Base-by-base conservation (phyloP, 306 rosid species). In the Cucumis cinereus region DNA sequence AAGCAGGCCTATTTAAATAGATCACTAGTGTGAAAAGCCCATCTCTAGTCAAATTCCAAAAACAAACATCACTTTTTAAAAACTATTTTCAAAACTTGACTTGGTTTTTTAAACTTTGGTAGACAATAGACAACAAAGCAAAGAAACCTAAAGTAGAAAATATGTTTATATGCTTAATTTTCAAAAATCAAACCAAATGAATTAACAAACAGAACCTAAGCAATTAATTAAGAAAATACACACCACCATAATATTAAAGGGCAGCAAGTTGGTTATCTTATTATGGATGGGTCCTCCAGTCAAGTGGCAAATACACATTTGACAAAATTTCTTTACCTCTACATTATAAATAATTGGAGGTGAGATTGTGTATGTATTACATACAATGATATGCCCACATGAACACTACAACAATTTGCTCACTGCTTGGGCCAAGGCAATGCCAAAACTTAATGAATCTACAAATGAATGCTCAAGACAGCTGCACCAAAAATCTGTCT, bases 321-420 rank as follows among this genome's bases (percentile, higher is more conserved):
- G 72, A 9, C 26, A 66, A 66, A 66, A 40, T n/a, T 66, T 40
- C 16, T 45, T 38, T 22, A 66, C 52, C 73, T 66, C 50, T 19
- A 20, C 11, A 45, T 45, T 45, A 17, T 62, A 4, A 3, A 66
- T 28, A 2, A 40, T 3, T 20, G 52, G 19, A 62, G 23, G 70
- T 62, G 43, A 5, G 4, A 14, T 47, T 47, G 69, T 43, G 13
- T 35, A 20, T n/a, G 54, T 67, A 41, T 67, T 63, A 63, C 71
- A 36, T 63, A 20, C 55, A 68, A 68, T 68, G 35, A 67, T 59
- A 60, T 36, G 49, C 10, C 72, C 72, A 64, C 72, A 64, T 64
- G 26, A 35, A 63, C 10, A 40, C 53, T 67, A 67, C 33, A 67
- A 67, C 33, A 67, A 50, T 16, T 50, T 15, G 20, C 20, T 50